phyloP scores from a whole-genome alignment of 257 asterid genomes.

The Ilex aquifolium region DNA sequence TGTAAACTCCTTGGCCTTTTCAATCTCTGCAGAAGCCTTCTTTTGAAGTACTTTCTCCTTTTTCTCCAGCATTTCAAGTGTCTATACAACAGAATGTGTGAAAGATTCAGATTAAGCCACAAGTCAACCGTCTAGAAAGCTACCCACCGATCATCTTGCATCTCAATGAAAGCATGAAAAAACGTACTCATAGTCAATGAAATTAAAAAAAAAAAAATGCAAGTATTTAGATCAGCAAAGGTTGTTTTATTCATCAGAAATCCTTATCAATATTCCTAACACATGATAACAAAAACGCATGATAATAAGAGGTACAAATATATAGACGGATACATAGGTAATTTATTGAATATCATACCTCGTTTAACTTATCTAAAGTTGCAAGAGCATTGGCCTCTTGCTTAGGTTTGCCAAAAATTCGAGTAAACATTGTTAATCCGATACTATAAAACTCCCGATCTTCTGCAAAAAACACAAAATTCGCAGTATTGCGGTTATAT shows the following conservation, averaged over 20 bases:
- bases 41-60: slow-evolving; percentile 61
- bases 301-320: too few species aligned
- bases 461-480: neutral
- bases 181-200: neutral
- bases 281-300: too few species aligned
- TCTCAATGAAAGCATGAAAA: too few species aligned
- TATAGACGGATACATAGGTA: neutral
- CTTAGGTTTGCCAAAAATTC: slow-evolving; percentile 59
- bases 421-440: slow-evolving; percentile 43
- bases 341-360: slow-evolving; percentile 31
- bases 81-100: slow-evolving; percentile 19
- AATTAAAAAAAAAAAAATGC: too few species aligned
- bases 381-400: slow-evolving; percentile 48
- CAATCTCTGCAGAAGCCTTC: slow-evolving; percentile 72
- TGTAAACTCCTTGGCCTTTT: slow-evolving; percentile 53
- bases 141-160: neutral
- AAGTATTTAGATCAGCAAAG: too few species aligned
- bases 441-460: neutral
- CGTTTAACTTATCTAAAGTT: slow-evolving; percentile 54
- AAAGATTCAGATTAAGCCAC: slow-evolving; percentile 3
- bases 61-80: slow-evolving; percentile 79
- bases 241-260: too few species aligned
- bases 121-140: neutral
- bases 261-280: too few species aligned
- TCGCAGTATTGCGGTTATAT: neutral